These are phyloP conservation scores for Lachancea cidri DNA, from an alignment of 805 yeast species.

Conservation along the genomic window DNA sequence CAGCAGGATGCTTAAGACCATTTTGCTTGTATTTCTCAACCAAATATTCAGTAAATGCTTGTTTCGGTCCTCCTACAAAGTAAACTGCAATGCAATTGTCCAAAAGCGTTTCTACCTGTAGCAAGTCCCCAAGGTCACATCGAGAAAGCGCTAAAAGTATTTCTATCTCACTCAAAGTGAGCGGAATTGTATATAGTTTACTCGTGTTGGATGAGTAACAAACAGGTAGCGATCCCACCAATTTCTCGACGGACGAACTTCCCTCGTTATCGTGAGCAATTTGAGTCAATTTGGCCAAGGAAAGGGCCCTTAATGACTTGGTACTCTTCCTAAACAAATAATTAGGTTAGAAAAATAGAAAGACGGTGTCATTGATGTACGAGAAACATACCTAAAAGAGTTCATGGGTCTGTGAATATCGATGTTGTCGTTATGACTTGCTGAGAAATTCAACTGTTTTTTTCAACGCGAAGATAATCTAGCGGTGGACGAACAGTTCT, in stretches of 20 bases:
- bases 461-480: neutral
- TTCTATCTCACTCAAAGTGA: conserved; percentile 50
- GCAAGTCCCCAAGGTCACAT: conserved; percentile 28
- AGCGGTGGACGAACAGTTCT: neutral
- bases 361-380: neutral
- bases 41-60: conserved; percentile 39
- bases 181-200: conserved; percentile 35
- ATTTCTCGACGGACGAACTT: conserved; percentile 11
- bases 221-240: conserved; percentile 26
- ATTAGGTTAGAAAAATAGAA: neutral
- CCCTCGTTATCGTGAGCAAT: neutral
- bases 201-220: conserved; percentile 23
- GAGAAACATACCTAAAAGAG: conserved; percentile 2
- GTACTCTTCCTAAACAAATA: conserved; percentile 2
- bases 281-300: conserved; percentile 4
- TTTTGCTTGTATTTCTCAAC: conserved; percentile 31
- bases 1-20: conserved; percentile 37
- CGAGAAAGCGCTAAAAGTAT: conserved; percentile 48
- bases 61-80: conserved; percentile 47
- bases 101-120: conserved; percentile 38
- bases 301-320: conserved; percentile 6
- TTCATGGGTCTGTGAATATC: conserved; percentile 1
- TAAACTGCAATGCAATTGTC: conserved; percentile 41
- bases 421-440: neutral
- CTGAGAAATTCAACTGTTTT: neutral